A percentile compares a stretch with the other conserved stretches of the same genome.
Conservation (phyloP, 108 stramenopile genomes). For the Skeletonema costatum region DNA sequence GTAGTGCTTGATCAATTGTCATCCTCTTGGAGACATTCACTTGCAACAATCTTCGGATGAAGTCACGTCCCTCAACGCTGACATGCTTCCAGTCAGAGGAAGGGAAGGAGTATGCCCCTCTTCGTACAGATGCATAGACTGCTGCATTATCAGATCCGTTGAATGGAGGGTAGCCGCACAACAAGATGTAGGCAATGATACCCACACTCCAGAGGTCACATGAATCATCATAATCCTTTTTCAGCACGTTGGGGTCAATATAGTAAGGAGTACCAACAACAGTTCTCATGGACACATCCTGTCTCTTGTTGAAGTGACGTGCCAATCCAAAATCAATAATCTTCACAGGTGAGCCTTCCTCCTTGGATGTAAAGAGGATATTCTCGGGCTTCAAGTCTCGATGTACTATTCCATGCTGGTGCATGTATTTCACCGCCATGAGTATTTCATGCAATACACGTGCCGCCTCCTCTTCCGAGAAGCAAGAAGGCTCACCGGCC, state of each 20-base stretch:
- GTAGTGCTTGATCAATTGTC: conserved; percentile 37
- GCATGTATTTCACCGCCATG: conserved; percentile 70
- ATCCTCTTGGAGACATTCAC: conserved; percentile 41
- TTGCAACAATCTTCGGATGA: conserved; percentile 40
- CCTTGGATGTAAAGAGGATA: conserved; percentile 52
- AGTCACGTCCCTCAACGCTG: conserved; percentile 33
- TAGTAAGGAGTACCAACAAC: conserved; percentile 88
- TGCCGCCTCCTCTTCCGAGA: conserved; percentile 64
- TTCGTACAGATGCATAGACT: conserved; percentile 46
- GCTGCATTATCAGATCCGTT: conserved; percentile 64
- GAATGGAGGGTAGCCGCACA: conserved; percentile 87
- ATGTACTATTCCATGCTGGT: conserved; percentile 70
- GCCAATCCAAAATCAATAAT: conserved; percentile 94
- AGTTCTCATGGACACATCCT: conserved; percentile 43
- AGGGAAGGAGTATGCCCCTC: conserved; percentile 37
- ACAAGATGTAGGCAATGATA: conserved; percentile 82
- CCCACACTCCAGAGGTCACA: conserved; percentile 85
- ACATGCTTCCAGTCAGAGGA: conserved; percentile 44
- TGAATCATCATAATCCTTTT: conserved; percentile 48
- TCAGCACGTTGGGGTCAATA: conserved; percentile 81
- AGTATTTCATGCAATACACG: conserved; percentile 59
- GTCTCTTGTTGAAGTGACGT: conserved; percentile 25
- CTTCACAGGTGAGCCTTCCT: conserved; percentile 68
- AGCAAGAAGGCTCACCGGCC: conserved; percentile 13
- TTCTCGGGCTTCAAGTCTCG: conserved; percentile 68